Evolutionary conservation across 192 early-diverging fungal species (phyloP).

Genomic region (Entrophospora sp.): DNA sequence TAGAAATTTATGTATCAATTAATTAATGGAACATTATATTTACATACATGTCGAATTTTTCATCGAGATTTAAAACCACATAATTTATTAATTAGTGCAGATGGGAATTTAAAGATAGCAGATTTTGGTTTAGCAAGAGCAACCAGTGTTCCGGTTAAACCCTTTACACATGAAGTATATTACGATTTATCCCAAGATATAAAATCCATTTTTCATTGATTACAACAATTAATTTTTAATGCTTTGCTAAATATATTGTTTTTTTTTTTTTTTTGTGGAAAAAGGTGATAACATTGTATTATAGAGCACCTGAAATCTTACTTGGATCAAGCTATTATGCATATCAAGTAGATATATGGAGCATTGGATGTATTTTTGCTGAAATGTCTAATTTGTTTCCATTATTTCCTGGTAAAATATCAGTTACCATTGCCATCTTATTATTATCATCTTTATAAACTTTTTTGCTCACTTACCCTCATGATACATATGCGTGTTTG

Average conservation of each 20-base stretch:
- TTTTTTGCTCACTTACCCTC: too few relatives aligned
- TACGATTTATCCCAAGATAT: too few relatives aligned
- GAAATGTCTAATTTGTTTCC: constrained; percentile 84
- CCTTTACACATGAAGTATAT: too few relatives aligned
- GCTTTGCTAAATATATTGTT: not conserved
- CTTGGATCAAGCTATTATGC: constrained; percentile 52
- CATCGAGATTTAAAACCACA: constrained; percentile 63
- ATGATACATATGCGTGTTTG: too few relatives aligned
- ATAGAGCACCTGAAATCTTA: constrained; percentile 55
- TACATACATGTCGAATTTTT: constrained; percentile 63
- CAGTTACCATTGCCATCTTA: too few relatives aligned
- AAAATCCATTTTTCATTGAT: too few relatives aligned
- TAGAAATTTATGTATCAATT: constrained; percentile 69
- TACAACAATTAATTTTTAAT: constrained; percentile 39
- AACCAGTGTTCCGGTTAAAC: constrained; percentile 52
- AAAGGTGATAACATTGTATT: too few relatives aligned
- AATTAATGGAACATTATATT: constrained; percentile 46
- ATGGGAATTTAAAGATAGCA: constrained; percentile 56
- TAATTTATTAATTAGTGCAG: constrained; percentile 49
- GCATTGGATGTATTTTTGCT: constrained; percentile 94
- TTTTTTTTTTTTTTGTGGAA: not conserved
- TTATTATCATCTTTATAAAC: too few relatives aligned
- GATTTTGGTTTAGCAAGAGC: constrained; percentile 62
- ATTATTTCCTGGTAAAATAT: constrained; percentile 66
- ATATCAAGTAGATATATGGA: constrained; percentile 79